Evolutionary conservation across 2,329 filamentous ascomycete species (phyloP).

Genomic region (Didymella keratinophila): DNA sequence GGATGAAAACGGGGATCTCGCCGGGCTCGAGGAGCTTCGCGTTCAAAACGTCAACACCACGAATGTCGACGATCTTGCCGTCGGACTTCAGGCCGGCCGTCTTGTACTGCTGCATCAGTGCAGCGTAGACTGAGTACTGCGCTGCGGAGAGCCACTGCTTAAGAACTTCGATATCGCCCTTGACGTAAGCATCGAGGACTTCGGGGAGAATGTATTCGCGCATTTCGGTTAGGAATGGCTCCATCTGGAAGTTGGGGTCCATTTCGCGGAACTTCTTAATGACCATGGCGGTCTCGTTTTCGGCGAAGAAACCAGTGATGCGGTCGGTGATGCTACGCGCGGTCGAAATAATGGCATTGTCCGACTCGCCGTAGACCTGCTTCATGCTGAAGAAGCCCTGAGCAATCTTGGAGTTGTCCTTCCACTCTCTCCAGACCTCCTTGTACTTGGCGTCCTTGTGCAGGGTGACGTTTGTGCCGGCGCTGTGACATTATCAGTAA

Average conservation of each 20-base stretch:
- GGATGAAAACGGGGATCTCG: constrained; percentile 93
- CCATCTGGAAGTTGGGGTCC: constrained; percentile 93
- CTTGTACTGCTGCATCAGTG: constrained; percentile 95
- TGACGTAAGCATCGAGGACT: constrained; percentile 96
- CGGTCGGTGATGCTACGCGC: constrained; percentile 93
- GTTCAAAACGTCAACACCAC: constrained; percentile 86
- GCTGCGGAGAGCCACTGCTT: constrained; percentile 96
- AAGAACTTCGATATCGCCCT: constrained; percentile 88
- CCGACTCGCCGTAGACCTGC: constrained; percentile 90
- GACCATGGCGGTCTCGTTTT: constrained; percentile 96
- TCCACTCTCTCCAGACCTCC: constrained; percentile 97
- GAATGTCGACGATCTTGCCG: constrained; percentile 92
- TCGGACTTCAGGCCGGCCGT: constrained; percentile 93
- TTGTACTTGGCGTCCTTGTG: constrained; percentile 99
- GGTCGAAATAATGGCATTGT: constrained; percentile 93
- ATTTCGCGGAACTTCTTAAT: constrained; percentile 98
- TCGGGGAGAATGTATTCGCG: constrained; percentile 98
- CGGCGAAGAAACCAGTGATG: constrained; percentile 94
- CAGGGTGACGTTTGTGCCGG: constrained; percentile 90
- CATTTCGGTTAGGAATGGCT: constrained; percentile 93
- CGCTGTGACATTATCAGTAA: constrained; percentile 61
- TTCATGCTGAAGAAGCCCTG: constrained; percentile 89
- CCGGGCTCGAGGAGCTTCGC: constrained; percentile 84
- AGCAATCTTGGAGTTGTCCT: constrained; percentile 85
- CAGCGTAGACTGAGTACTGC: constrained; percentile 95